These are phyloP conservation scores for Tricholoma sp. DNA, from an alignment of 768 basidiomycete species.

Conservation along the genomic window DNA sequence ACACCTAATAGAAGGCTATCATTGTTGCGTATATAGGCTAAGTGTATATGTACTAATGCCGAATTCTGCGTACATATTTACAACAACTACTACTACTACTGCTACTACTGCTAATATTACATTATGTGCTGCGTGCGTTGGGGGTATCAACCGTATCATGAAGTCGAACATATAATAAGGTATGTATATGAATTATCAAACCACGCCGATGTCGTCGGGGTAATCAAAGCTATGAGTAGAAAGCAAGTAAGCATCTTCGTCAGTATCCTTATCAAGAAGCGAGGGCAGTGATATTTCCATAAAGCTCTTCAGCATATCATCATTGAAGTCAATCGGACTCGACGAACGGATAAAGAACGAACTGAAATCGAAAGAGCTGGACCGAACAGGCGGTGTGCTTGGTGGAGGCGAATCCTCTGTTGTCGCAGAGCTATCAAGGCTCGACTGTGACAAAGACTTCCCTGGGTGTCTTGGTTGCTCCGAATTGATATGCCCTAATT, in stretches of 20 bases:
- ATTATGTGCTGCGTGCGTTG: no score
- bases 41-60: no score
- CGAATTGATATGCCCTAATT: not conserved
- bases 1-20: no score
- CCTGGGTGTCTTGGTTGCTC: not conserved
- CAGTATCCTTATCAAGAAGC: conserved; percentile 4
- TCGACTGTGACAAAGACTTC: conserved; percentile 6
- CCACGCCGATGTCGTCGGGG: conserved; percentile 11
- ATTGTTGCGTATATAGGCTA: no score
- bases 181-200: not conserved
- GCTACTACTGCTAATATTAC: no score
- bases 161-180: no score
- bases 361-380: not conserved
- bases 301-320: conserved; percentile 6
- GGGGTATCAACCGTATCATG: no score
- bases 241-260: conserved; percentile 13
- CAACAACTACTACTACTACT: no score
- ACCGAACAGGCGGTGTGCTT: conserved; percentile 4
- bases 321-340: conserved; percentile 3
- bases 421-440: conserved; percentile 8
- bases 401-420: conserved; percentile 12
- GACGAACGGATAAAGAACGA: conserved; percentile 11
- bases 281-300: conserved; percentile 7
- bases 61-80: no score
- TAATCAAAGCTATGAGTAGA: conserved; percentile 12